Base-by-base conservation (phyloP, 495 filamentous ascomycete species). In the Penicillium odoratum region DNA sequence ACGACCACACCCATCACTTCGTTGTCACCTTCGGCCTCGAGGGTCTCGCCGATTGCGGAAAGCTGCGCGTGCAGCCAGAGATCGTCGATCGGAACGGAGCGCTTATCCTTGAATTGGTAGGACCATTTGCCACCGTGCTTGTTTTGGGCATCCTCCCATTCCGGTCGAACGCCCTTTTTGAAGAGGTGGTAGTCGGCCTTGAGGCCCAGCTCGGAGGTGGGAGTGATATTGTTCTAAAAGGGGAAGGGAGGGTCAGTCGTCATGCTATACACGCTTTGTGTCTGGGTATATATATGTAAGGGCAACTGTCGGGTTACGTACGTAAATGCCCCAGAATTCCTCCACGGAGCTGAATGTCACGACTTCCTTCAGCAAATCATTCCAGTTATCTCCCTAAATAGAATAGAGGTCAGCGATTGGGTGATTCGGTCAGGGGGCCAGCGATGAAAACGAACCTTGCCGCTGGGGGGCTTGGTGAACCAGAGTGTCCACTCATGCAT, bases 131-230 rank as follows among this genome's bases (percentile, higher is more conserved):
- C 94, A 61, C 94, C 94, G 70, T 96, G 92, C 85, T 98, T 98
- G 79, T 98, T 98, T 76, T 97, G 92, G 16, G 82, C 75, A 70
- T 98, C 94, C 74, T 99, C 94, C 94, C 94, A 99, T 76, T 99
- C 94, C 2, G 94, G 94, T 18, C 95, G 91, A 54, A 98, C 87
- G 58, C 92, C 92, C 68, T 88, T 87, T 78, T 99, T 99, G 87
- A 99, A 99, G 28, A 99, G 88, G 72, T 99, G 94, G 79, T 99
- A 99, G 75, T 99, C 94, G 68, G 93, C 95, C 79, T 98, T 99
- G 60, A 96, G 85, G 44, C 92, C 89, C 29, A 99, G 85, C 61
- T 98, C 93, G 59, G 95, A 98, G 56, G 92, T 91, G 15, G 93
- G 87, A 25, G 92, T 89, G 74, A 99, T 97, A 78, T 99, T 99